Conservation (phyloP, 139 green algal genomes). For the Edaphochlamys debaryana region DNA sequence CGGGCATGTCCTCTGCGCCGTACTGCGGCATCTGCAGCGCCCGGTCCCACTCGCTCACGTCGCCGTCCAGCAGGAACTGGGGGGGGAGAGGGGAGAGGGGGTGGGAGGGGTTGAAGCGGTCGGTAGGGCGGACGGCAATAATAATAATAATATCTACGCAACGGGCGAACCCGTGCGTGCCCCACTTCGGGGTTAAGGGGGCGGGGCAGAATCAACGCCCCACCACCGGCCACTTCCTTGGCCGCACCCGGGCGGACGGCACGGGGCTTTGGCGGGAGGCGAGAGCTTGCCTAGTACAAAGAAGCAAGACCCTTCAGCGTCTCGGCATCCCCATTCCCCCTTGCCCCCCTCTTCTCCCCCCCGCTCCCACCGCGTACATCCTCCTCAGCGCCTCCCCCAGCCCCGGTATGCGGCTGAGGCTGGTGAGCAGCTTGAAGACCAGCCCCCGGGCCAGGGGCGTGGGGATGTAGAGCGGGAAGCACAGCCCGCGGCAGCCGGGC, state of each 20-base stretch:
- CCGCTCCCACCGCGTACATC: conserved; percentile 62
- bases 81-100: background rate
- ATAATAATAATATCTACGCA: no score
- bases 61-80: conserved; percentile 61
- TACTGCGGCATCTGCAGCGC: conserved; percentile 94
- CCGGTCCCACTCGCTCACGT: conserved; percentile 86
- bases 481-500: conserved; percentile 44
- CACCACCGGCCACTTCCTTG: no score
- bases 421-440: conserved; percentile 72
- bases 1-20: conserved; percentile 84
- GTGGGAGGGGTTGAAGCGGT: no score
- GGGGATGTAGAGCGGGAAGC: conserved; percentile 76
- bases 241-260: no score
- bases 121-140: no score
- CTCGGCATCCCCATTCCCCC: no score
- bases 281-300: no score
- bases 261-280: no score
- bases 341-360: background rate
- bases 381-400: conserved; percentile 52
- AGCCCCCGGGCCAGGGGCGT: conserved; percentile 68
- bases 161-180: no score
- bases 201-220: no score
- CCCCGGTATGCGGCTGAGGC: conserved; percentile 53
- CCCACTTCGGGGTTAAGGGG: no score
- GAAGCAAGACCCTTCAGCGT: no score